Percentiles rank a stretch among this genome's conserved stretches.
phyloP scores from a whole-genome alignment of 768 basidiomycete genomes.

The Mycena haematopus region DNA sequence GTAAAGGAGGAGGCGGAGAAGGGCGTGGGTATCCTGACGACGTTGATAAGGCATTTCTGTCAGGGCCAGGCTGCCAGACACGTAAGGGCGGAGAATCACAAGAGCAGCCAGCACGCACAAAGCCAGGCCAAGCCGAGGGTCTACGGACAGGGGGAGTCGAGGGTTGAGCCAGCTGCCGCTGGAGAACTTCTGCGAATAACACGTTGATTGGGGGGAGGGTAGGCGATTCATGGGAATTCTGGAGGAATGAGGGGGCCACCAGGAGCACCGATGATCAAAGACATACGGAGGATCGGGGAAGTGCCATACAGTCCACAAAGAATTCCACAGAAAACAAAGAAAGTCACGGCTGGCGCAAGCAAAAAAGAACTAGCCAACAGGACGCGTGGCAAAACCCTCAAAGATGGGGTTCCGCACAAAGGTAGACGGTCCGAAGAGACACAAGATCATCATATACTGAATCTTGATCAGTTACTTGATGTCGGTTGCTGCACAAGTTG shows the following conservation, averaged over 20 bases:
- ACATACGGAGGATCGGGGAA: slow-evolving; percentile 22
- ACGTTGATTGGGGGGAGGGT: slow-evolving; percentile 26
- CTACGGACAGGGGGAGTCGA: slow-evolving; percentile 20
- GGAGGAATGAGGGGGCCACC: slow-evolving; percentile 1
- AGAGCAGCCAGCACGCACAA: slow-evolving; percentile 19
- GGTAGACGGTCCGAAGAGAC: slow-evolving; percentile 7
- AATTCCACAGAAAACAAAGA: slow-evolving; percentile 6
- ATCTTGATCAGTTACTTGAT: slow-evolving; percentile 18
- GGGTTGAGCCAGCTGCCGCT: slow-evolving; percentile 25
- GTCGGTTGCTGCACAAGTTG: slow-evolving; percentile 7
- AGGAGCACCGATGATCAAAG: slow-evolving; percentile 1
- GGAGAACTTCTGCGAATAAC: slow-evolving; percentile 28
- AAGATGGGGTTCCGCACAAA: background rate
- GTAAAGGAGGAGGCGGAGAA: slow-evolving; percentile 25
- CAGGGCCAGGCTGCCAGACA: slow-evolving; percentile 25
- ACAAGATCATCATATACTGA: slow-evolving; percentile 10
- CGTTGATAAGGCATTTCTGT: slow-evolving; percentile 21
- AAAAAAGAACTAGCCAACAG: slow-evolving; percentile 11
- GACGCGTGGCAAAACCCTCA: background rate
- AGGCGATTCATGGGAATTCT: slow-evolving; percentile 8
- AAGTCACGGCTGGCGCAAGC: background rate
- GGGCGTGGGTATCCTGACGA: background rate
- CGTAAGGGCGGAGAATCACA: background rate
- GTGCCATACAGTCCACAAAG: slow-evolving; percentile 9
- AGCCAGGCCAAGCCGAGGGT: slow-evolving; percentile 31